These are phyloP conservation scores for Calamus simplicifolius DNA, from an alignment of 176 grass and related monocot species.

Conservation along the genomic window DNA sequence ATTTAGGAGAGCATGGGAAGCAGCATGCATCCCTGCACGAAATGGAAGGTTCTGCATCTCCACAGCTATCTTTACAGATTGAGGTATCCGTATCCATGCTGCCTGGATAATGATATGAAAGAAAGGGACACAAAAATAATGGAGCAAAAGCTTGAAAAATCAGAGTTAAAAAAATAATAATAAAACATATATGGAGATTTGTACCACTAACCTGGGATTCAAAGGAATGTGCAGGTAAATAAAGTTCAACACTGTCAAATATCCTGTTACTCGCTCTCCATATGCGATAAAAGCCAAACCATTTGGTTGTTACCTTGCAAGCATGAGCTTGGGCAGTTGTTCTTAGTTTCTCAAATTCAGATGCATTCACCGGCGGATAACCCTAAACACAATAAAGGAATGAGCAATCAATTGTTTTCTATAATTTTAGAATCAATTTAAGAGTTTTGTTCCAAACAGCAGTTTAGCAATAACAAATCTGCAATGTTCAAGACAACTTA, in stretches of 20 bases:
- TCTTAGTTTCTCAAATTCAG: constrained; percentile 33
- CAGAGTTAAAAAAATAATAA: constrained; percentile 11
- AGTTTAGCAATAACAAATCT: too few species aligned
- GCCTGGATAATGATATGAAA: constrained; percentile 34
- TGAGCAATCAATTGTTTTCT: too few species aligned
- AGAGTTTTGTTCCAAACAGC: too few species aligned
- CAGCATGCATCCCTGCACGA: constrained; percentile 67
- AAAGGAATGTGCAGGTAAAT: constrained; percentile 69
- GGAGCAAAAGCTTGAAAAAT: constrained; percentile 6
- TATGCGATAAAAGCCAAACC: constrained; percentile 97
- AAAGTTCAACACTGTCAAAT: constrained; percentile 60
- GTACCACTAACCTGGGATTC: constrained; percentile 50
- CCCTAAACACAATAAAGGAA: constrained; percentile 28
- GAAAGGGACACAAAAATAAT: constrained; percentile 9
- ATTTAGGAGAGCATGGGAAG: constrained; percentile 81
- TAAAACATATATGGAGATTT: neutral
- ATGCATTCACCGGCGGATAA: constrained; percentile 39
- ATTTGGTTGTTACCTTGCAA: constrained; percentile 79
- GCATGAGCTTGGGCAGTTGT: constrained; percentile 75
- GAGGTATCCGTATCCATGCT: constrained; percentile 68
- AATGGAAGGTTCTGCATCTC: constrained; percentile 54
- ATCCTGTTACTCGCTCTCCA: constrained; percentile 67
- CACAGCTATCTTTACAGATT: constrained; percentile 46
- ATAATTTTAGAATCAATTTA: too few species aligned
- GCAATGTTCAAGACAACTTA: too few species aligned